Base-by-base conservation (phyloP, 805 yeast species). In the Candida boidinii region DNA sequence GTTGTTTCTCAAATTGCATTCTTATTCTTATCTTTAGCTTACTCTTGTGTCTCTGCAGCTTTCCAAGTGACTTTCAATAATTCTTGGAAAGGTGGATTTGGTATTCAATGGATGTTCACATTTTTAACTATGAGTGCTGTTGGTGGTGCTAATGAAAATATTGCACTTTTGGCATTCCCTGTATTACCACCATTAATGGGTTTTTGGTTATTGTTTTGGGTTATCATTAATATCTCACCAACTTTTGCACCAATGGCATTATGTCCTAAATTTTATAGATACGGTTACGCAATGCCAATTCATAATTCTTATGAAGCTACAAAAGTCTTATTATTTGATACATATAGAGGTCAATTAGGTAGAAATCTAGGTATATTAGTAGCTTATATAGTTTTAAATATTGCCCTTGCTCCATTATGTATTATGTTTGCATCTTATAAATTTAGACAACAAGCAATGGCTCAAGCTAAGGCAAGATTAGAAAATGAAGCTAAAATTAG, bases 121-220 rank as follows among this genome's bases (percentile, higher is more conserved):
- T 83, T 61, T 51, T 43, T 83, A 31, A 70, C 84, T 6, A 76
- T 83, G 84, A 58, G 75, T 40, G 84, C 88, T 1, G 79, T 81
- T 23, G 94, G 94, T 37, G 73, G 80, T 28, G 76, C 79, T 20
- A 79, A 77, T 48, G 92, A 83, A 54, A 73, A 78, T 39, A 57
- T 70, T 44, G 75, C 76, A 1, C 49, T 75, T 52, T 21, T 80
- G 5, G 49, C 70, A 7, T 58, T 78, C 30, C 54, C 75, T 5
- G 35, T 61, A 12, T 64, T 65, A 31, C 90, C 92, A 1, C 85
- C 86, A 19, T 44, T 68, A 33, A 42, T 79, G 30, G 87, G 88
- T 0, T 71, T 79, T 45, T 80, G 88, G 86, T 49, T 83, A 45
- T 60, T 81, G 41, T 64, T 70, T 37, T 81, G 83, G 72, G 87